Conservation (phyloP, 495 filamentous ascomycete species). For the Barbatosphaeria neglecta region DNA sequence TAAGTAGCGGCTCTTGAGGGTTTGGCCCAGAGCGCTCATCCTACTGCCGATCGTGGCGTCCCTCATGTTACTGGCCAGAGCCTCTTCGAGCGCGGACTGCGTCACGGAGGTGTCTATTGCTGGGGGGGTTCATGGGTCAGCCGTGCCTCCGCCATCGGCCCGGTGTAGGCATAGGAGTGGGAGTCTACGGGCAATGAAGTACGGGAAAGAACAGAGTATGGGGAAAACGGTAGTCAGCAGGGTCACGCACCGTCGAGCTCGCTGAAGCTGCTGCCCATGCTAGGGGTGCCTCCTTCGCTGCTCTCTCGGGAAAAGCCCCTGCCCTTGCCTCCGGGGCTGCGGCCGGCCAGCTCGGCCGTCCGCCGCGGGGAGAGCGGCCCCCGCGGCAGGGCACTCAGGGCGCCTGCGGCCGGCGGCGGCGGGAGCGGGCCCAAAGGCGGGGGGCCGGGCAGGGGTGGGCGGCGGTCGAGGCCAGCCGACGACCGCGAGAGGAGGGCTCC, state of each 20-base stretch:
- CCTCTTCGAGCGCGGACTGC: conserved; percentile 87
- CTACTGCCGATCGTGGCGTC: conserved; percentile 62
- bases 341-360: conserved; percentile 42
- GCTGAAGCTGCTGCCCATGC: conserved; percentile 96
- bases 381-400: neutral
- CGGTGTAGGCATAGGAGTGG: no score
- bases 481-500: conserved; percentile 26
- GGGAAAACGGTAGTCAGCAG: conserved; percentile 1
- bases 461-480: conserved; percentile 1
- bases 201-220: neutral
- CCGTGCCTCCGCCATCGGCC: conserved; percentile 1
- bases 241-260: conserved; percentile 74
- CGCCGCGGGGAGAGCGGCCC: conserved; percentile 40
- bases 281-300: conserved; percentile 67
- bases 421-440: conserved; percentile 29
- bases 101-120: conserved; percentile 77
- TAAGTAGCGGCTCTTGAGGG: conserved; percentile 30
- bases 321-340: conserved; percentile 43
- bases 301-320: conserved; percentile 46
- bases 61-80: conserved; percentile 85
- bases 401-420: conserved; percentile 1
- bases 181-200: no score
- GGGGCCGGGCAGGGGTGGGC: conserved; percentile 27
- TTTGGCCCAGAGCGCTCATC: conserved; percentile 69
- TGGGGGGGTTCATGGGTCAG: conserved; percentile 1